These are phyloP conservation scores for Mycena albidolilacea DNA, from an alignment of 768 basidiomycete genomes.

Conservation along the genomic window DNA sequence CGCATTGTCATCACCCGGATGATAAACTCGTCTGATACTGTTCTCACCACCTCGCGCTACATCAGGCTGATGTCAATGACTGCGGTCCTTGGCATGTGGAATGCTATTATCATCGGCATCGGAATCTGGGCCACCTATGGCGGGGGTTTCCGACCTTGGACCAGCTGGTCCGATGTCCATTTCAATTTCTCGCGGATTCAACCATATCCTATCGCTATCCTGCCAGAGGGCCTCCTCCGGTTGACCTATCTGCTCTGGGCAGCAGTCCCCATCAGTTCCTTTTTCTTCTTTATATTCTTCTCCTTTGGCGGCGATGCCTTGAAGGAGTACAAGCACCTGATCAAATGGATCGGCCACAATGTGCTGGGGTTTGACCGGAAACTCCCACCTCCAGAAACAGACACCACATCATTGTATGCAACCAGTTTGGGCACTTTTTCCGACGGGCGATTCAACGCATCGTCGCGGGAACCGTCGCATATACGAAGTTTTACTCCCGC, in stretches of 20 bases:
- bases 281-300: conserved; percentile 24
- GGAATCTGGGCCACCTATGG: conserved; percentile 8
- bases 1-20: conserved; percentile 11
- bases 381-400: neutral
- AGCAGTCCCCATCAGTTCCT: conserved; percentile 21
- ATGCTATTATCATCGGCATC: conserved; percentile 18
- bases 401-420: conserved; percentile 4
- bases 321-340: conserved; percentile 9
- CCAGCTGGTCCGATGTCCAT: conserved; percentile 26
- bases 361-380: neutral
- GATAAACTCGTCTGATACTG: neutral
- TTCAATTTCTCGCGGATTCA: conserved; percentile 24
- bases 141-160: conserved; percentile 21
- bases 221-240: neutral
- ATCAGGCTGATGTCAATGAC: conserved; percentile 26
- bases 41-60: conserved; percentile 18
- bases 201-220: neutral
- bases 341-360: neutral
- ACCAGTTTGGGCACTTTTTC: neutral
- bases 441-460: neutral
- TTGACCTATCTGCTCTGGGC: conserved; percentile 16
- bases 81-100: conserved; percentile 20
- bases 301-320: conserved; percentile 19
- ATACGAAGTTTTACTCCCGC: neutral
- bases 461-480: neutral